Conservation (phyloP, 257 asterid genomes). For the Primulina eburnea region DNA sequence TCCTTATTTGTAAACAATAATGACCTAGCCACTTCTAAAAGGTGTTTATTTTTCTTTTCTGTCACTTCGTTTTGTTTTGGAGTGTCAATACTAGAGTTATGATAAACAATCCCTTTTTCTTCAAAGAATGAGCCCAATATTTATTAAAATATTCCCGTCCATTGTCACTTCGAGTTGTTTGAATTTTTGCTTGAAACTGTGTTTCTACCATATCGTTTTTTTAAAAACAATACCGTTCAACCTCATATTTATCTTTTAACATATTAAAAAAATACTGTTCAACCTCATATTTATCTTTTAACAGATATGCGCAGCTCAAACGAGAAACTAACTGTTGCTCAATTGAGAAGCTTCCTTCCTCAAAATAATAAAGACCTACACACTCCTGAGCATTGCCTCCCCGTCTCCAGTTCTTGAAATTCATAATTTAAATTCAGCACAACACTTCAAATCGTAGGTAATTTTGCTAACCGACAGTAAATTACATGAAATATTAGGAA, state of each 20-base stretch:
- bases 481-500: too few relatives aligned
- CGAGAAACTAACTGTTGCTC: neutral
- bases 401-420: neutral
- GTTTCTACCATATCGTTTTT: neutral
- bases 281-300: neutral
- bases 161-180: neutral
- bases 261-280: neutral
- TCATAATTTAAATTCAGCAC: neutral
- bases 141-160: conserved; percentile 2
- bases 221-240: neutral
- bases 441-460: neutral
- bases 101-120: conserved; percentile 6
- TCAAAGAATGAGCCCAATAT: neutral
- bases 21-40: neutral
- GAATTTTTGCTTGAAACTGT: neutral
- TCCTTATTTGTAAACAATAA: neutral
- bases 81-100: neutral
- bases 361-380: conserved; percentile 7
- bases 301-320: too few relatives aligned
- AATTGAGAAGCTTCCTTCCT: neutral
- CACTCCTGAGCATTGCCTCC: neutral
- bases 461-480: neutral
- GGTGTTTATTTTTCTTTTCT: neutral
- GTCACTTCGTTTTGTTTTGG: neutral
- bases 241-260: neutral